Base-by-base conservation (phyloP, 1,284 basidiomycete species). In the Leccinum angustisporum region DNA sequence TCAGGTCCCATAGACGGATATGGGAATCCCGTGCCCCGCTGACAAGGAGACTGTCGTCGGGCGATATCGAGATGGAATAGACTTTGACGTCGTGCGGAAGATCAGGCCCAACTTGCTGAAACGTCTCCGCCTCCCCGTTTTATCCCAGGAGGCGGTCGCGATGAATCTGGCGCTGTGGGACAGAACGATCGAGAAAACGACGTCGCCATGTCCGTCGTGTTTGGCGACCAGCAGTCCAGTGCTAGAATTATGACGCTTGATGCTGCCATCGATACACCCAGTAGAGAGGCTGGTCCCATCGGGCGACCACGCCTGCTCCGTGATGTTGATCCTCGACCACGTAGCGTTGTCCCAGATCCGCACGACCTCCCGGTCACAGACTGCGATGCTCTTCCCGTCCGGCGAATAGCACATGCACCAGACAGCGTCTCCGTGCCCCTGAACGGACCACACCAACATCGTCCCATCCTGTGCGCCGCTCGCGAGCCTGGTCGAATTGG, bases 61-160 rank as follows among this genome's bases (percentile, higher is more conserved):
- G 69, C 3, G 71, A 72, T 21, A 72, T 59, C 0, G 68, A 68
- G 34, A 70, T 30, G 6, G 62, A 66, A 31, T 57, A 33, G 4
- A 68, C 52, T 18, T 31, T 48, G n/a, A 53, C 4, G 14, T 67
- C 40, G 7, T 71, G 70, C 48, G 14, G 53, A 31, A 70, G 69
- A 13, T 5, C 13, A 3, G 63, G 69, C 16, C 56, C 70, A 6
- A 67, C 46, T 46, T 60, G 71, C 33, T 65, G 61, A 9, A 64
- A 60, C 4, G 69, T 70, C 13, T 21, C 46, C 1, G 61, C 52
- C 36, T 70, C 68, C 64, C 68, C 5, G 70, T 70, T 21, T 57
- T 72, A 31, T 70, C 69, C 64, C 59, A 30, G 2, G 69, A 70
- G 3, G 69, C 69, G 5, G 69, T 71, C 8, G 58, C 67, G 30